Conservation (phyloP, 192 early-diverging fungal species). For the Mortierella claussenii region DNA sequence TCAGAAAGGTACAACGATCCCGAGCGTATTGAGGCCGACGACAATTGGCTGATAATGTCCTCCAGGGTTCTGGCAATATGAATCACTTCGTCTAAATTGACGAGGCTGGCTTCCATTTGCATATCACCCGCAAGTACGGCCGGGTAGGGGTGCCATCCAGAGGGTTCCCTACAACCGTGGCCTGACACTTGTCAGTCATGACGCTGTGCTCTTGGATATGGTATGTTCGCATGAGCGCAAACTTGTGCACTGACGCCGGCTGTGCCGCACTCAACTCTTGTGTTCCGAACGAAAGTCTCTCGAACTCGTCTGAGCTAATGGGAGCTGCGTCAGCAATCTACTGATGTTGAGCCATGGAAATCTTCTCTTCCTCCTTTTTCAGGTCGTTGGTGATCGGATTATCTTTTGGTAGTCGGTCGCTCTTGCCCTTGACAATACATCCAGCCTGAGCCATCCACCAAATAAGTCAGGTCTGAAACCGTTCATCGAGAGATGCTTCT, state of each 20-base stretch:
- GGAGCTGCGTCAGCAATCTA: conserved; percentile 4
- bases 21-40: conserved; percentile 11
- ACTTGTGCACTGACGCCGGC: background rate
- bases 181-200: background rate
- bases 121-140: conserved; percentile 30
- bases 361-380: background rate
- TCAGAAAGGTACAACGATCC: conserved; percentile 13
- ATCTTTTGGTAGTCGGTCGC: background rate
- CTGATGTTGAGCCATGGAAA: background rate
- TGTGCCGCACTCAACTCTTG: background rate
- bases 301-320: background rate
- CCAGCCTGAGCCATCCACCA: conserved; percentile 3
- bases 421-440: conserved; percentile 4
- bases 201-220: background rate
- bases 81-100: conserved; percentile 32
- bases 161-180: conserved; percentile 18
- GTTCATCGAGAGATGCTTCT: conserved; percentile 10
- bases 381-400: too few species aligned
- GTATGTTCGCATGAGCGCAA: background rate
- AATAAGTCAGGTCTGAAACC: conserved; percentile 10
- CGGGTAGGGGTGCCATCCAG: conserved; percentile 15
- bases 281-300: background rate
- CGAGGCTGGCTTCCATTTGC: conserved; percentile 48
- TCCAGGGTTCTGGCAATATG: conserved; percentile 8
- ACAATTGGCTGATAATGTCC: conserved; percentile 10